Evolutionary conservation across 805 yeast genomes (phyloP).

Genomic region (Starmerella floricola): DNA sequence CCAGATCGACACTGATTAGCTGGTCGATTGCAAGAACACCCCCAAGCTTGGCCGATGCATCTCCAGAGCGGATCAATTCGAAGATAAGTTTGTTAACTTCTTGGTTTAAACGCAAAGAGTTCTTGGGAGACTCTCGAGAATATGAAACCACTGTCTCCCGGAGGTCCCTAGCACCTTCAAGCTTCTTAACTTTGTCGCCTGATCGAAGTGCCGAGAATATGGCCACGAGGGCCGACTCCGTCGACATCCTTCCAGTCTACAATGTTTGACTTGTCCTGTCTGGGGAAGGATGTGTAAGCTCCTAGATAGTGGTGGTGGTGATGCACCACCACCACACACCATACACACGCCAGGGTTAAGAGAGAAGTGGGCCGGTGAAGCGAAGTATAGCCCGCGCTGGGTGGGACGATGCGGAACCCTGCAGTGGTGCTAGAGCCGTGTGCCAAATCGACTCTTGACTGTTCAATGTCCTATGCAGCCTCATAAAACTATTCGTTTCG

Average conservation of each 20-base stretch:
- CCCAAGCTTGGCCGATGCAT: slow-evolving; percentile 63
- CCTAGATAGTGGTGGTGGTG: no score
- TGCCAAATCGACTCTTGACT: no score
- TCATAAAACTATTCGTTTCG: no score
- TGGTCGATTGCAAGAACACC: slow-evolving; percentile 87
- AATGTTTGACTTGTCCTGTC: not conserved
- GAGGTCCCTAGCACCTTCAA: slow-evolving; percentile 55
- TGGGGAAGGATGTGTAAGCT: not conserved
- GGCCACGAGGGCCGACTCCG: slow-evolving; percentile 25
- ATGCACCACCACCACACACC: no score
- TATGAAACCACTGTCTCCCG: slow-evolving; percentile 55
- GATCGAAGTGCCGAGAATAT: slow-evolving; percentile 24
- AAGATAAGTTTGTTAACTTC: slow-evolving; percentile 79
- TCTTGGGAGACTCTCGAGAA: slow-evolving; percentile 74
- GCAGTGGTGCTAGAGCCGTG: no score
- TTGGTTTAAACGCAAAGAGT: slow-evolving; percentile 66
- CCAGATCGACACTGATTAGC: slow-evolving; percentile 66
- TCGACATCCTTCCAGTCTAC: slow-evolving; percentile 19
- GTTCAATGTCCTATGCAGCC: no score
- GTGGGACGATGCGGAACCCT: no score
- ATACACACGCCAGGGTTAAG: no score
- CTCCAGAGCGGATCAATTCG: slow-evolving; percentile 68
- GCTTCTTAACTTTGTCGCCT: slow-evolving; percentile 24
- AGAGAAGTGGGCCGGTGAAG: no score
- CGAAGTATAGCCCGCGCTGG: no score